Conservation (phyloP, 495 filamentous ascomycete genomes). For the Haplographium delicatum region DNA sequence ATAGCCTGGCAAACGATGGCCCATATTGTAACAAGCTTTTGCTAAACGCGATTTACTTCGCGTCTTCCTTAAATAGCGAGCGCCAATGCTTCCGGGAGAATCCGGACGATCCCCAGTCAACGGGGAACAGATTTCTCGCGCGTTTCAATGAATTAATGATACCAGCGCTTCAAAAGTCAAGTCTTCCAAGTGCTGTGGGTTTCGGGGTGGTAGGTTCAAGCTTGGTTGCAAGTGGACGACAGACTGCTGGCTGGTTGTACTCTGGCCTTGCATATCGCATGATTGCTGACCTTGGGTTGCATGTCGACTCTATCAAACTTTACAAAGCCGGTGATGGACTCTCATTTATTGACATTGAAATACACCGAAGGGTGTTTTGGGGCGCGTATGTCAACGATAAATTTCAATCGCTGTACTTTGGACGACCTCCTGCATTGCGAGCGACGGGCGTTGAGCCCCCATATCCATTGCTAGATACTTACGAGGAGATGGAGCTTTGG, state of each 20-base stretch:
- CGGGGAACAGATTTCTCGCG: constrained; percentile 30
- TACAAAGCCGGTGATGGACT: constrained; percentile 31
- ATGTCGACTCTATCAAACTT: constrained; percentile 29
- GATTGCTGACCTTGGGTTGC: constrained; percentile 39
- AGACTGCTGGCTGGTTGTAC: constrained; percentile 42
- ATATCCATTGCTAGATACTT: neutral
- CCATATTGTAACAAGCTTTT: constrained; percentile 43
- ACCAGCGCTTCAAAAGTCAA: constrained; percentile 40
- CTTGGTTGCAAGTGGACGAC: too few species aligned
- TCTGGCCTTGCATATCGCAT: constrained; percentile 32
- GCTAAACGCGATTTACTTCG: constrained; percentile 43
- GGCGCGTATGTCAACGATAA: constrained; percentile 29
- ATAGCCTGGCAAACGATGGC: constrained; percentile 35
- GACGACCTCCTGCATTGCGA: constrained; percentile 1
- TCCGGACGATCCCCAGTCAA: constrained; percentile 18
- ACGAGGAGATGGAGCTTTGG: constrained; percentile 8
- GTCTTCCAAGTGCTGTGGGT: constrained; percentile 22
- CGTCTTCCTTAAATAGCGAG: constrained; percentile 33
- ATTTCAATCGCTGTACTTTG: constrained; percentile 13
- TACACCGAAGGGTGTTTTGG: constrained; percentile 38
- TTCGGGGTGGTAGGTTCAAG: constrained; percentile 31
- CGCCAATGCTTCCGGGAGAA: constrained; percentile 32
- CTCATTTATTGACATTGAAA: constrained; percentile 39
- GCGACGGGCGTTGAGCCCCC: neutral
- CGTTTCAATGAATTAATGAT: constrained; percentile 36